Conservation (phyloP, 1,284 basidiomycete species). For the Sanghuangporus baumii region DNA sequence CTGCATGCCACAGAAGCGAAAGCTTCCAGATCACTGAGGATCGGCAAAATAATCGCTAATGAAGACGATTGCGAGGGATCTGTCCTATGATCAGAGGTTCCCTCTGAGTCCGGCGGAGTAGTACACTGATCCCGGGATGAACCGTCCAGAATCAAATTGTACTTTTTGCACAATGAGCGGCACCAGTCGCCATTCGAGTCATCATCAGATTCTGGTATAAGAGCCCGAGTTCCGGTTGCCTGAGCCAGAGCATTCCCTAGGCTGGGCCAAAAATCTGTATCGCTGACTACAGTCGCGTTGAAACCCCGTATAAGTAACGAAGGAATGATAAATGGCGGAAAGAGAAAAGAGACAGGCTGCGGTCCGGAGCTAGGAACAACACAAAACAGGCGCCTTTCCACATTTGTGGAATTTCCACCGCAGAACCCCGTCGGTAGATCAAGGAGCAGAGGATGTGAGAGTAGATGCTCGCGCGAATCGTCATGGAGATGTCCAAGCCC, state of each 20-base stretch:
- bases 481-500: slow-evolving; percentile 11
- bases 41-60: slow-evolving; percentile 35
- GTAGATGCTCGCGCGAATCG: slow-evolving; percentile 2
- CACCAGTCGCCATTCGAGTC: slow-evolving; percentile 10
- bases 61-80: slow-evolving; percentile 19
- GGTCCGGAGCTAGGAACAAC: slow-evolving; percentile 6
- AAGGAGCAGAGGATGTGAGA: slow-evolving; percentile 14
- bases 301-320: slow-evolving; percentile 28
- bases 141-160: background rate
- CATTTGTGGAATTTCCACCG: background rate
- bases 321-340: slow-evolving; percentile 53
- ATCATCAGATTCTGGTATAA: slow-evolving; percentile 7
- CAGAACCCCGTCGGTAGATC: slow-evolving; percentile 14
- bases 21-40: slow-evolving; percentile 33
- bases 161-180: slow-evolving; percentile 4
- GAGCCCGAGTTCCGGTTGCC: background rate
- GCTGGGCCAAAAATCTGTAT: slow-evolving; percentile 35
- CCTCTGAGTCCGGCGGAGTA: background rate
- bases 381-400: slow-evolving; percentile 6
- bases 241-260: slow-evolving; percentile 35
- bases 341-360: slow-evolving; percentile 40
- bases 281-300: slow-evolving; percentile 18
- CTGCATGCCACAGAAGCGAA: slow-evolving; percentile 42
- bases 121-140: background rate
- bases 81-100: background rate